phyloP scores from a whole-genome alignment of 805 yeast species.

The Yarrowia deformans region DNA sequence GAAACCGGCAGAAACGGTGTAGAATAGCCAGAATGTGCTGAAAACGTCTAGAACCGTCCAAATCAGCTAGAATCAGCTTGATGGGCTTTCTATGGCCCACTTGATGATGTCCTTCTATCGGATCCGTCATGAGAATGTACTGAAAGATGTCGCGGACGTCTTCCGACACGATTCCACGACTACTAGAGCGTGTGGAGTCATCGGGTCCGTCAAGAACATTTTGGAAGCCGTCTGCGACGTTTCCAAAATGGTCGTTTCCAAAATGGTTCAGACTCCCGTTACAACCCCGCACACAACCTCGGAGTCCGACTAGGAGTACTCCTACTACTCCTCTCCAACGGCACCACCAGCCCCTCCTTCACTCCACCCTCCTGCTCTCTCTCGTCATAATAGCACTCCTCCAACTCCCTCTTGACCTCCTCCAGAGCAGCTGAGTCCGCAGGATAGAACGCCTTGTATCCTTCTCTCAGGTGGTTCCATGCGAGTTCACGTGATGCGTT shows the following conservation, averaged over 20 bases:
- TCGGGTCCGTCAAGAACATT: no score
- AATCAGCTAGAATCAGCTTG: no score
- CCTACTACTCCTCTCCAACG: constrained; percentile 1
- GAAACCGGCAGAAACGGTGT: no score
- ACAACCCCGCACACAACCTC: constrained; percentile 8
- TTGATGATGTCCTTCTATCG: no score
- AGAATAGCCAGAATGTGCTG: no score
- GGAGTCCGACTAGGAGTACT: constrained; percentile 24
- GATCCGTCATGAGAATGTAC: no score
- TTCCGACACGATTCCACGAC: no score
- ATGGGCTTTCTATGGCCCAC: no score
- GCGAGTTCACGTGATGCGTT: constrained; percentile 33
- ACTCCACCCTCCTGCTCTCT: constrained; percentile 9
- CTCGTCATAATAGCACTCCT: constrained; percentile 23
- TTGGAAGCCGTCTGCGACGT: not conserved
- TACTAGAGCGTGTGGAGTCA: no score
- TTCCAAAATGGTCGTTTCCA: not conserved
- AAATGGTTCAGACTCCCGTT: not conserved
- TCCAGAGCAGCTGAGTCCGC: constrained; percentile 18
- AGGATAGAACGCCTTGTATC: constrained; percentile 29
- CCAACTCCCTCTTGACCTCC: constrained; percentile 28
- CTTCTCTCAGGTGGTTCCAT: constrained; percentile 35
- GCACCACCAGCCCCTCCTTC: constrained; percentile 12
- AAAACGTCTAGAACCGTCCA: no score
- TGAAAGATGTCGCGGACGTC: no score